These are phyloP conservation scores for Russula abietina DNA, from an alignment of 768 basidiomycete species.

Conservation along the genomic window DNA sequence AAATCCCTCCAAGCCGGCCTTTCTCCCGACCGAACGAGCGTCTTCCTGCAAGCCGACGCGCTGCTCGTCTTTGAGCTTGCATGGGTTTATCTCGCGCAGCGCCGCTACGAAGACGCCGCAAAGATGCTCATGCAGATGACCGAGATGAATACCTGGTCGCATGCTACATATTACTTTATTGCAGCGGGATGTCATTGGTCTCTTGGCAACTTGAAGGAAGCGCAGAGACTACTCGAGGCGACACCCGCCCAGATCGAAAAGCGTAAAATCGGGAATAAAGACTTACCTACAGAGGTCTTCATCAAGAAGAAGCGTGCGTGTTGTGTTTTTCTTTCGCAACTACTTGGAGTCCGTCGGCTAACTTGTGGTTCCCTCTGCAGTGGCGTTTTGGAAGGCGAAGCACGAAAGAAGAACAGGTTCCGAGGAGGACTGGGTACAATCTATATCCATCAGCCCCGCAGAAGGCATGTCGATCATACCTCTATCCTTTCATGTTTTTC, in stretches of 20 bases:
- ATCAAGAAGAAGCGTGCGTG: conserved; percentile 69
- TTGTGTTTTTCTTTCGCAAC: not conserved
- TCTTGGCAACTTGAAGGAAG: conserved; percentile 47
- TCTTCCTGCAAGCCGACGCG: conserved; percentile 68
- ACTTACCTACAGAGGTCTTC: conserved; percentile 68
- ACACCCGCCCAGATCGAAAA: conserved; percentile 56
- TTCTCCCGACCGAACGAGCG: conserved; percentile 43
- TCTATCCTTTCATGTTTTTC: not conserved
- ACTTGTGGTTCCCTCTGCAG: conserved; percentile 33
- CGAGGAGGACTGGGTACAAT: conserved; percentile 44
- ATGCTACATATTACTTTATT: conserved; percentile 72
- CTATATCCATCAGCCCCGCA: conserved; percentile 60
- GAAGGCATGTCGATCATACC: conserved; percentile 47
- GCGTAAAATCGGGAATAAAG: conserved; percentile 59
- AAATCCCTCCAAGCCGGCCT: conserved; percentile 53
- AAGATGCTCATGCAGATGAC: conserved; percentile 59
- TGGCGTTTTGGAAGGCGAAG: conserved; percentile 70
- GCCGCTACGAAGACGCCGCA: conserved; percentile 61
- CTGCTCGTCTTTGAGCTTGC: conserved; percentile 71
- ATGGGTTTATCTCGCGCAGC: conserved; percentile 62
- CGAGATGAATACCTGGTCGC: conserved; percentile 66
- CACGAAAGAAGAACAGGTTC: conserved; percentile 50
- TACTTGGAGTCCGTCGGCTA: not conserved
- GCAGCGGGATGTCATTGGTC: conserved; percentile 70
- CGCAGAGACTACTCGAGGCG: conserved; percentile 54